These are phyloP conservation scores for Anisodus tanguticus DNA, from an alignment of 257 asterid species.

Conservation along the genomic window DNA sequence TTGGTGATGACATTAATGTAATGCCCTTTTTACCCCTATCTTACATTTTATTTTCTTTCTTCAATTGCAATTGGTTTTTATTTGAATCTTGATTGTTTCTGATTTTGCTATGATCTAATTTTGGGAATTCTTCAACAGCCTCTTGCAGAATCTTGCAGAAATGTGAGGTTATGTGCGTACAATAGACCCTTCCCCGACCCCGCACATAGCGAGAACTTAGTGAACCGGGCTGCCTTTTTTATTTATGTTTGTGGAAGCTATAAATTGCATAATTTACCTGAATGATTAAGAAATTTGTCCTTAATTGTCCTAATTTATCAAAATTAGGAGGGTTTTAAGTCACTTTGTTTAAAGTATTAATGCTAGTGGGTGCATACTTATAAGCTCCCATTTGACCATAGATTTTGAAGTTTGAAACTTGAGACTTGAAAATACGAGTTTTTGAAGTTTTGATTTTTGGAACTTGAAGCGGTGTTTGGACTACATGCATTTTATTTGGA, in stretches of 20 bases:
- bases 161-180: too few relatives aligned
- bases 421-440: too few relatives aligned
- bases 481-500: too few relatives aligned
- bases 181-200: too few relatives aligned
- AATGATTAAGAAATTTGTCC: not conserved
- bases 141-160: too few relatives aligned
- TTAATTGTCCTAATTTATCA: not conserved
- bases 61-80: not conserved
- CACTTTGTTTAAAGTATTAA: not conserved
- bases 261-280: not conserved
- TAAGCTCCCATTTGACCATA: too few relatives aligned
- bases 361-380: not conserved
- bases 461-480: too few relatives aligned
- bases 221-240: too few relatives aligned
- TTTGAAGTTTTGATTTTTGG: too few relatives aligned
- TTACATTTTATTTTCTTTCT: not conserved
- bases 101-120: not conserved
- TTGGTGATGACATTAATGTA: slow-evolving; percentile 84
- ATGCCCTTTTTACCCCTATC: not conserved
- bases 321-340: not conserved
- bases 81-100: not conserved
- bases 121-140: not conserved
- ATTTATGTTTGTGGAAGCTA: not conserved
- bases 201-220: too few relatives aligned
- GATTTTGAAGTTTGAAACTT: too few relatives aligned